Conservation (phyloP, 805 yeast species). For the Candida patagonica region DNA sequence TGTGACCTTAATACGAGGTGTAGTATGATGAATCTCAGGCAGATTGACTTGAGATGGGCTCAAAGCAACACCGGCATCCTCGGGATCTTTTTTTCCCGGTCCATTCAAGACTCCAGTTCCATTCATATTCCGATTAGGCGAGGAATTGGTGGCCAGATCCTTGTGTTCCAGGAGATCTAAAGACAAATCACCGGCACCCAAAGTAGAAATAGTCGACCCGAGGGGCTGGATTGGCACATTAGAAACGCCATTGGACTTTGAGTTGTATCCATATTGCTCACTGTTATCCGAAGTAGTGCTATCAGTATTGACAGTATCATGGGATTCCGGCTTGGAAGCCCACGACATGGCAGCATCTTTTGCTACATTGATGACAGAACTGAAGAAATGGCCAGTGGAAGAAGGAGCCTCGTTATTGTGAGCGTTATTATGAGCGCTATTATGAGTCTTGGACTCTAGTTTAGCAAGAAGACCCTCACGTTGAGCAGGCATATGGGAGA, state of each 20-base stretch:
- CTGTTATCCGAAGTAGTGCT: background rate
- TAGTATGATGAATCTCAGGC: background rate
- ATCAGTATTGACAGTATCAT: background rate
- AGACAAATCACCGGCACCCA: constrained; percentile 28
- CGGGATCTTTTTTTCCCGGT: background rate
- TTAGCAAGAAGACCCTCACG: too few relatives aligned
- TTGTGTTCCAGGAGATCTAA: constrained; percentile 19
- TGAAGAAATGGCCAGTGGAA: constrained; percentile 13
- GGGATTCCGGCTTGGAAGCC: constrained; percentile 11
- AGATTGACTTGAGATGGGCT: background rate
- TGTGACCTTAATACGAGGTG: background rate
- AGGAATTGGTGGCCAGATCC: background rate
- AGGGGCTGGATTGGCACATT: constrained; percentile 17
- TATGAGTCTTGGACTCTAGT: too few relatives aligned
- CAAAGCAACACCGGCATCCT: background rate
- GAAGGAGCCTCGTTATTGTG: background rate
- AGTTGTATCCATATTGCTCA: constrained; percentile 4
- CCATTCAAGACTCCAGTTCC: background rate
- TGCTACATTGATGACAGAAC: constrained; percentile 21
- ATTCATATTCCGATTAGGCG: background rate
- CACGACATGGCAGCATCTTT: constrained; percentile 25
- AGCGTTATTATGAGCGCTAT: background rate
- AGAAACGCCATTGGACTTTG: constrained; percentile 3
- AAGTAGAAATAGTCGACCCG: constrained; percentile 20
- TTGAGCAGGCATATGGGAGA: too few relatives aligned